phyloP scores from a whole-genome alignment of 257 asterid species.

The Solanum rostratum region DNA sequence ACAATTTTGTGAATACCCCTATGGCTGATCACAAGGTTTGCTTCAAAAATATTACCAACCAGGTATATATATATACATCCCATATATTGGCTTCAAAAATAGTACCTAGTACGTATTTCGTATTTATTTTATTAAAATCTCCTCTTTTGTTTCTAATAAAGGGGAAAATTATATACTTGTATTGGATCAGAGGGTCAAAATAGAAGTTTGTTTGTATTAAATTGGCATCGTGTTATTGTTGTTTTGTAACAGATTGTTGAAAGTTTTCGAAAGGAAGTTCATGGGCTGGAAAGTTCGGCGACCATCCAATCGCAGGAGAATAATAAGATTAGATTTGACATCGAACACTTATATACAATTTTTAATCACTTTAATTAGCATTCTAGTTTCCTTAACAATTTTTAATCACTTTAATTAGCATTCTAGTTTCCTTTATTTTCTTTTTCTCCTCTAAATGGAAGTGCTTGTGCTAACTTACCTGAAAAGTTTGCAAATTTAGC shows the following conservation, averaged over 20 bases:
- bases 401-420: not conserved
- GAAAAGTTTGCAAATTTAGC: not conserved
- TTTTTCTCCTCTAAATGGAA: not conserved
- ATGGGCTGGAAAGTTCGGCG: not conserved
- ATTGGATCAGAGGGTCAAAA: not conserved
- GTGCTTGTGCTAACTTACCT: not conserved
- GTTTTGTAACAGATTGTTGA: not conserved
- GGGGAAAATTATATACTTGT: not conserved
- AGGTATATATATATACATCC: not conserved
- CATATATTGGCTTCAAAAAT: not conserved
- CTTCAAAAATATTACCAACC: conserved; percentile 6
- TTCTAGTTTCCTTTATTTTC: not conserved
- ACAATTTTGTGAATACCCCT: conserved; percentile 9
- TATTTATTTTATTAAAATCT: too few relatives aligned
- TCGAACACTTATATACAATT: not conserved
- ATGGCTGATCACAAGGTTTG: conserved; percentile 19
- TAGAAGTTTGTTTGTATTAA: not conserved
- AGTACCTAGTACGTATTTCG: not conserved
- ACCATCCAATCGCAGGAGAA: not conserved
- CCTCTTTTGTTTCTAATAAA: too few relatives aligned
- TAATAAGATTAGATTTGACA: not conserved
- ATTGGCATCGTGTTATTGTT: not conserved
- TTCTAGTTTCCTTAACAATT: not conserved
- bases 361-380: not conserved
- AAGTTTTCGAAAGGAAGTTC: not conserved